Percentiles rank a stretch among this genome's conserved stretches.
phyloP scores from a whole-genome alignment of 345 rosid species.

The Brassica carinata region DNA sequence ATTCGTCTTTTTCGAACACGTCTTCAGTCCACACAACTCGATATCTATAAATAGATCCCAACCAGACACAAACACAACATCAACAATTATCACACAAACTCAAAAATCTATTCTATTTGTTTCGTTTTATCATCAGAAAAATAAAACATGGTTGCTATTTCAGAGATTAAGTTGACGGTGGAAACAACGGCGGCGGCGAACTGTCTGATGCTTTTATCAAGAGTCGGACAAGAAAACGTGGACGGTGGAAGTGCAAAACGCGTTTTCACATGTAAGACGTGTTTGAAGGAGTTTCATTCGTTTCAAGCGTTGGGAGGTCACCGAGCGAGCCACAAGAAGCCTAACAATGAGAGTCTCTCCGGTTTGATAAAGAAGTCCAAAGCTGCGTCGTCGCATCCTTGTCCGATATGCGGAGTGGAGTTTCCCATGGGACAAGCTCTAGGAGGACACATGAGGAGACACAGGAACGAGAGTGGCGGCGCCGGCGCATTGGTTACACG shows the following conservation, averaged over 20 bases:
- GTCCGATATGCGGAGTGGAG: conserved; percentile 86
- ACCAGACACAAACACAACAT: conserved; percentile 18
- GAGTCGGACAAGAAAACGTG: conserved; percentile 48
- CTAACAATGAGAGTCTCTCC: conserved; percentile 35
- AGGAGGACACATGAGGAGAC: conserved; percentile 97
- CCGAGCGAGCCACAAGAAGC: conserved; percentile 90
- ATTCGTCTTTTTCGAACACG: conserved; percentile 27
- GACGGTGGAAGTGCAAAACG: conserved; percentile 38
- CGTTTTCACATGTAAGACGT: conserved; percentile 82
- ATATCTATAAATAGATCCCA: conserved; percentile 33
- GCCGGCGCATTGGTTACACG: conserved; percentile 41
- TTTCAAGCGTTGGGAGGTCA: conserved; percentile 97
- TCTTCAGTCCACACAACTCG: conserved; percentile 31
- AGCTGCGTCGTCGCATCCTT: conserved; percentile 65
- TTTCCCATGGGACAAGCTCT: conserved; percentile 90
- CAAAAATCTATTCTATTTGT: neutral
- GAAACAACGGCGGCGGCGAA: conserved; percentile 40
- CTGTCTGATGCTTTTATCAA: conserved; percentile 71
- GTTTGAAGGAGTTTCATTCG: conserved; percentile 67
- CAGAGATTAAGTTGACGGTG: conserved; percentile 40
- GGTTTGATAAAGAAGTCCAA: conserved; percentile 43
- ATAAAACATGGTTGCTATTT: conserved; percentile 25
- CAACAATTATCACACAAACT: conserved; percentile 18
- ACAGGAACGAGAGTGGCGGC: conserved; percentile 44
- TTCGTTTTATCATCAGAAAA: neutral